Evolutionary conservation across 371 early-diverging fungal genomes (phyloP).

Genomic region (Nematocida ironsii): DNA sequence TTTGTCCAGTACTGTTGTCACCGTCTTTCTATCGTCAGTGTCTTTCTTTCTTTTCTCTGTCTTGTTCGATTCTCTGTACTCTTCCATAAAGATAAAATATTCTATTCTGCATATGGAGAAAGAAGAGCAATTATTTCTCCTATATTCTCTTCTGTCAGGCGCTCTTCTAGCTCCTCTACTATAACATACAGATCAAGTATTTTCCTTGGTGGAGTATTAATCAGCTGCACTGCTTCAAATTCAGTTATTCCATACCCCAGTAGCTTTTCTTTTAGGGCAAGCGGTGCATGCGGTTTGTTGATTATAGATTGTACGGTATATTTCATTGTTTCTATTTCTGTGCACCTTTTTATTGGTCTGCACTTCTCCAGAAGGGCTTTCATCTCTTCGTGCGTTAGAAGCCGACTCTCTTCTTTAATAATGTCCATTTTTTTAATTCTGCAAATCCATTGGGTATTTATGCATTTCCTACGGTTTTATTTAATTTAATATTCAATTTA

Average conservation of each 20-base stretch:
- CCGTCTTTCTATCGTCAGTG: conserved; percentile 90
- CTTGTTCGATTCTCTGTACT: conserved; percentile 50
- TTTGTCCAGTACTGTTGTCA: conserved; percentile 92
- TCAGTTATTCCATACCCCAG: conserved; percentile 37
- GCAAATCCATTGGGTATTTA: not conserved
- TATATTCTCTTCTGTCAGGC: conserved; percentile 64
- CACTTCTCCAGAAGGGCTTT: not conserved
- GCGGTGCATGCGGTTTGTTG: conserved; percentile 6
- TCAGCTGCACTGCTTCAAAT: conserved; percentile 67
- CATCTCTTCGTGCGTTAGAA: conserved; percentile 46
- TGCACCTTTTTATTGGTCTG: not conserved
- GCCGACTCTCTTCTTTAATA: not conserved
- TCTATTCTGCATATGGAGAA: conserved; percentile 29
- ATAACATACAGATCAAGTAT: conserved; percentile 66
- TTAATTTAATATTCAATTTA: conserved; percentile 4
- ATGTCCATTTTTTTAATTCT: conserved; percentile 15
- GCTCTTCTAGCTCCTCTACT: conserved; percentile 70
- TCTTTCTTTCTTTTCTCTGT: conserved; percentile 72
- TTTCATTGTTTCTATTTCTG: conserved; percentile 46
- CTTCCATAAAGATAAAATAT: conserved; percentile 52
- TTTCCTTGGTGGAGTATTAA: conserved; percentile 63
- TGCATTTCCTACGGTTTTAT: not conserved
- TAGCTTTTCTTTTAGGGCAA: conserved; percentile 34
- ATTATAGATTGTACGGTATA: conserved; percentile 38
- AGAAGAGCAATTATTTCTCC: conserved; percentile 63